Evolutionary conservation across 768 basidiomycete species (phyloP), one percentile per base, ranked within the genome.

Genomic region (Leccinum olivaceopallidum): DNA sequence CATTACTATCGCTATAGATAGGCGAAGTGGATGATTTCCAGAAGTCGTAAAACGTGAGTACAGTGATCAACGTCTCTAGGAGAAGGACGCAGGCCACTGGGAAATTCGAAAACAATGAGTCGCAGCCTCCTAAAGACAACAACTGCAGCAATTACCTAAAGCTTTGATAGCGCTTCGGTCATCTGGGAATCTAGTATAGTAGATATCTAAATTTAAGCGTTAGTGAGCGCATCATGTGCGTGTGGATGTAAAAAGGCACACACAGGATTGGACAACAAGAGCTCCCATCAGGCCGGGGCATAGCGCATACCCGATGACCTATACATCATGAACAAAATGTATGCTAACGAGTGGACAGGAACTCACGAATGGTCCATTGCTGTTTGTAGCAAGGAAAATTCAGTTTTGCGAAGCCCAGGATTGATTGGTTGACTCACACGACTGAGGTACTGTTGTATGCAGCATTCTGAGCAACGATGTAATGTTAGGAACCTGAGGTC

Each of bases 11-110:
- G 13, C 5, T 13, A 34, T 34, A 13, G 34, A 44, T 20, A 4
- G 44, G 18, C 18, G 6, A 9, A 16, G 26, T 28, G 1, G 26
- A 8, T 6, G 5, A 50, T 9, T 13, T 3, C 67, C 64, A 63
- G 55, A 69, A 69, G 2, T 42, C 59, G 9, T 26, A 18, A 39
- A 69, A 69, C 14, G 28, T 42, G 7, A 68, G 13, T 2, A 34
- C 34, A 13, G 61, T 69, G 4, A 69, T 58, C 14, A 56, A n/a
- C 3, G 42, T 56, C 36, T 71, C 70, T 20, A 71, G 56, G 5
- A 67, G 18, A 22, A 69, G 60, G 13, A 63, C 12, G 3, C 37
- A 28, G 2, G 20, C 55, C 0, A 69, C 69, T 70, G 16, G 12
- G n/a, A n/a, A 67, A 70, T 69, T 14, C 12, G 8, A 9, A 44